phyloP scores from a whole-genome alignment of 306 rosid species.

The Cucurbita pepo region DNA sequence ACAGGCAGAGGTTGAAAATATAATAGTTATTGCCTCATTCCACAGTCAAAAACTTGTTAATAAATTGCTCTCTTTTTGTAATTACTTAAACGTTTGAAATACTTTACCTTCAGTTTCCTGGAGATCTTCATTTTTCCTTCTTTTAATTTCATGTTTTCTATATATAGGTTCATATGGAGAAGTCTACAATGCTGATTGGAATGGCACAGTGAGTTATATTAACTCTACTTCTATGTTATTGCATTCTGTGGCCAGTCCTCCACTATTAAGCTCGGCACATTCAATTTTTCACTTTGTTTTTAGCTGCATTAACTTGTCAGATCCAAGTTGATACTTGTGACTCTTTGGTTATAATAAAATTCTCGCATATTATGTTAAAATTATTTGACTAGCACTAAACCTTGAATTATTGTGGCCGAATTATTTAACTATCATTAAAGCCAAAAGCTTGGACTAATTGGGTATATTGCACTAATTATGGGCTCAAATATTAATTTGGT shows the following conservation, averaged over 20 bases:
- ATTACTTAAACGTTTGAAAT: background rate
- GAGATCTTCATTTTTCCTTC: background rate
- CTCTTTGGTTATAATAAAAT: background rate
- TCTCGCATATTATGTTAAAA: background rate
- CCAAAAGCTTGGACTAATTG: background rate
- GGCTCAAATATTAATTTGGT: background rate
- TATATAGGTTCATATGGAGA: conserved; percentile 90
- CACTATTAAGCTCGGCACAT: background rate
- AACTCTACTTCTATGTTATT: background rate
- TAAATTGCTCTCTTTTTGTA: background rate
- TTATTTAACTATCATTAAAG: background rate
- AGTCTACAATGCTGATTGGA: conserved; percentile 95
- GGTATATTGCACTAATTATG: background rate
- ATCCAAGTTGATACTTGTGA: background rate
- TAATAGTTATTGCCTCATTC: background rate
- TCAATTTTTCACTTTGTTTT: background rate
- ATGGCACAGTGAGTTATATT: conserved; percentile 77
- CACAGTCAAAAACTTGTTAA: background rate
- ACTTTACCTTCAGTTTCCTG: background rate
- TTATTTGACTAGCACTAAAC: background rate
- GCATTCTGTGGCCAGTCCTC: background rate
- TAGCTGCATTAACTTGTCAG: background rate
- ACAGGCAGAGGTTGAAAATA: background rate
- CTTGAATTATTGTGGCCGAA: background rate
- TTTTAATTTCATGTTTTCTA: conserved; percentile 14